Evolutionary conservation across 345 rosid species (phyloP).

Genomic region (Eucalyptus marginata): DNA sequence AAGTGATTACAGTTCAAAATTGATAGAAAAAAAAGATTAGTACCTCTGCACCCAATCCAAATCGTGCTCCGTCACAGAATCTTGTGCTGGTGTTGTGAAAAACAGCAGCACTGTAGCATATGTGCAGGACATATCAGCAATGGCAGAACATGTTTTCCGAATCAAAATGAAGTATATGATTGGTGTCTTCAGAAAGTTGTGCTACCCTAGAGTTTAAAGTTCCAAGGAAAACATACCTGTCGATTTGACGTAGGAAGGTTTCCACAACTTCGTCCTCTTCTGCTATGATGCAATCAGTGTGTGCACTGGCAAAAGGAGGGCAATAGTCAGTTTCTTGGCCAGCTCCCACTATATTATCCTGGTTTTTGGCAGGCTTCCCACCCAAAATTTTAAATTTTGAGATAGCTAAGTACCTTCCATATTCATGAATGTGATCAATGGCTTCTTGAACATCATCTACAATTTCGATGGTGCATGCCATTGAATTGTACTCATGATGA

Average conservation of each 20-base stretch:
- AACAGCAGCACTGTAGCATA: slow-evolving; percentile 81
- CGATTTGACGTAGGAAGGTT: slow-evolving; percentile 69
- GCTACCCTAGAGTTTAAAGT: background rate
- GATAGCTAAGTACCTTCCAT: slow-evolving; percentile 59
- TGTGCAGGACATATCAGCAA: background rate
- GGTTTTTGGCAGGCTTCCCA: background rate
- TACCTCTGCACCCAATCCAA: slow-evolving; percentile 99
- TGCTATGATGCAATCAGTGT: slow-evolving; percentile 86
- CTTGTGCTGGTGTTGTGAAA: slow-evolving; percentile 98
- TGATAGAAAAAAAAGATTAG: background rate
- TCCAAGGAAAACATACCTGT: slow-evolving; percentile 35
- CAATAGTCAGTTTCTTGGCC: background rate
- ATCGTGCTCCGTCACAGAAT: slow-evolving; percentile 95
- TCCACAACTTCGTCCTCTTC: slow-evolving; percentile 70
- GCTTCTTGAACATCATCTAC: slow-evolving; percentile 79
- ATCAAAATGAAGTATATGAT: background rate
- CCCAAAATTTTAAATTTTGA: background rate
- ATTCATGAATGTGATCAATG: slow-evolving; percentile 73
- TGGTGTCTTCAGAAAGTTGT: background rate
- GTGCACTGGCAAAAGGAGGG: slow-evolving; percentile 50
- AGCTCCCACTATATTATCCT: background rate
- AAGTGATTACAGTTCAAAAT: background rate
- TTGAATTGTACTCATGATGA: slow-evolving; percentile 75
- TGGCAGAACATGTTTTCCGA: background rate
- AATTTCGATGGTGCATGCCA: slow-evolving; percentile 85